These are phyloP conservation scores for Euphorbia tirucalli DNA, from an alignment of 345 rosid genomes.

Conservation along the genomic window DNA sequence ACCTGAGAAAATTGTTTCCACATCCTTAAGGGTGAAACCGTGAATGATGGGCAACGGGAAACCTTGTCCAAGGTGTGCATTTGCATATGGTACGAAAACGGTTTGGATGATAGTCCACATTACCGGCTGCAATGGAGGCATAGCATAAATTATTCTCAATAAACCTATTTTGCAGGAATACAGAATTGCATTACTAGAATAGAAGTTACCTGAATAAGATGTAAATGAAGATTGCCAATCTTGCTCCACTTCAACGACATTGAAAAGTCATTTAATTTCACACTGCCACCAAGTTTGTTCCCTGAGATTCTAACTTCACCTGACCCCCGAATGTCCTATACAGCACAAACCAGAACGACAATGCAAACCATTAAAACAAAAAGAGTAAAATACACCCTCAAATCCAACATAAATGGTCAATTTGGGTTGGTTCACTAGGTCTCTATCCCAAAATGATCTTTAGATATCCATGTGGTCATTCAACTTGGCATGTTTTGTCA, in stretches of 20 bases:
- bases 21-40: conserved; percentile 70
- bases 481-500: too few relatives aligned
- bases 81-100: conserved; percentile 72
- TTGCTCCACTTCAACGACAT: conserved; percentile 89
- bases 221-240: conserved; percentile 73
- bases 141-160: not conserved
- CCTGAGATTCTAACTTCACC: conserved; percentile 65
- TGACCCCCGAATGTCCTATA: conserved; percentile 65
- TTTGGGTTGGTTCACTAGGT: too few relatives aligned
- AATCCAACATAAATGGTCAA: not conserved
- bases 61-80: conserved; percentile 67
- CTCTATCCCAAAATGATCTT: too few relatives aligned
- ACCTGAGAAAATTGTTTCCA: conserved; percentile 51
- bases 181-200: not conserved
- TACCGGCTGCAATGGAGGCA: conserved; percentile 59
- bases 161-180: not conserved
- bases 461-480: too few relatives aligned
- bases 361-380: conserved; percentile 10
- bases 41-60: conserved; percentile 86
- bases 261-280: conserved; percentile 63
- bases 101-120: conserved; percentile 88
- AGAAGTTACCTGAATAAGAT: conserved; percentile 64
- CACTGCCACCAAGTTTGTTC: conserved; percentile 81
- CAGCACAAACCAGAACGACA: not conserved
- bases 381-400: too few relatives aligned